Evolutionary conservation across 106 monocot species (phyloP).

Genomic region (Dioscorea zingiberensis): DNA sequence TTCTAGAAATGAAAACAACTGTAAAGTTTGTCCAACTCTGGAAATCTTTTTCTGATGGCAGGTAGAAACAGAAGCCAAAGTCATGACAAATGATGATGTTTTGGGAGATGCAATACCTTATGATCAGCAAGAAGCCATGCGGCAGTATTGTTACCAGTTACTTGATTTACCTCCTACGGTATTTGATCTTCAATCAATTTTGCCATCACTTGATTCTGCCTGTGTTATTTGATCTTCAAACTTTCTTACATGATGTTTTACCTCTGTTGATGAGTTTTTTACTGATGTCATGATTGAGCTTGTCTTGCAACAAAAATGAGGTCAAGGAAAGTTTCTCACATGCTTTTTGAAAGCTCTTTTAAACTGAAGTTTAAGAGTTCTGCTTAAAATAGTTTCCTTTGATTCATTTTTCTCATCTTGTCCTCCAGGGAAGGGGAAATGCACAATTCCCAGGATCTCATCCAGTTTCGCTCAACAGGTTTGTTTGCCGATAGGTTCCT

Average conservation of each 20-base stretch:
- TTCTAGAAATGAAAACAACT: too few species aligned
- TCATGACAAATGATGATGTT: slow-evolving; percentile 64
- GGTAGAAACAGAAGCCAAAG: slow-evolving; percentile 32
- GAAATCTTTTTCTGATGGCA: slow-evolving; percentile 12
- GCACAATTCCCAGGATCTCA: slow-evolving; percentile 73
- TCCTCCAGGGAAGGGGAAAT: slow-evolving; percentile 36
- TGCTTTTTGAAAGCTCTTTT: background rate
- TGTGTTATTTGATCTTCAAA: too few species aligned
- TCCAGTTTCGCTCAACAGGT: slow-evolving; percentile 77
- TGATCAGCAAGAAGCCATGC: slow-evolving; percentile 53
- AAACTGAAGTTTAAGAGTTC: background rate
- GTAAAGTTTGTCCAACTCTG: too few species aligned
- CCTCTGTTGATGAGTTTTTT: too few species aligned
- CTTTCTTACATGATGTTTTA: too few species aligned
- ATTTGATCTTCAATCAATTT: slow-evolving; percentile 10
- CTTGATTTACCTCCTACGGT: slow-evolving; percentile 44
- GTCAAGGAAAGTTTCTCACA: too few species aligned
- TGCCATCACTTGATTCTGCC: background rate
- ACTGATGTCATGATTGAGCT: too few species aligned
- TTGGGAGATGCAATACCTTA: slow-evolving; percentile 61
- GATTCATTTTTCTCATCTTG: background rate
- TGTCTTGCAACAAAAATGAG: too few species aligned
- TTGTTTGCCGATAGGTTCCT: background rate
- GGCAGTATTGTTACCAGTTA: slow-evolving; percentile 43
- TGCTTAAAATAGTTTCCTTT: background rate